These are phyloP conservation scores for Fomes fomentarius DNA, from an alignment of 1,284 basidiomycete species.

Conservation along the genomic window DNA sequence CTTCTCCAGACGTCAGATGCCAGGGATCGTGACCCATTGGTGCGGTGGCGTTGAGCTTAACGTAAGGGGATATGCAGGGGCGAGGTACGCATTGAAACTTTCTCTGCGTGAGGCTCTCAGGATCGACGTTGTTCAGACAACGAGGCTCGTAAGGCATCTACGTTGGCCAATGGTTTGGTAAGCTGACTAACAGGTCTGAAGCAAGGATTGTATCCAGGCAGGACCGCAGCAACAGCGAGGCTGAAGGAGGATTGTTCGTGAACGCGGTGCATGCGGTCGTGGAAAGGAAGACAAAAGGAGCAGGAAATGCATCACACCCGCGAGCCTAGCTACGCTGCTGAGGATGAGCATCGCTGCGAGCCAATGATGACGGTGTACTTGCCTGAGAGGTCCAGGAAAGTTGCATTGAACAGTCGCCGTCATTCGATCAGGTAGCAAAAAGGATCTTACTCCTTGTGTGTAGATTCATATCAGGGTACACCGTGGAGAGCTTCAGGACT, in stretches of 20 bases:
- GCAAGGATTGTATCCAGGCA: neutral
- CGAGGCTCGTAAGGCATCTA: neutral
- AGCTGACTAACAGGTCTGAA: neutral
- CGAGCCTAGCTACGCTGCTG: too few relatives aligned
- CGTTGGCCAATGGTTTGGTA: neutral
- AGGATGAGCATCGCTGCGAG: neutral
- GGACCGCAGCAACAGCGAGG: constrained; percentile 1
- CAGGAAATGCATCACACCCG: too few relatives aligned
- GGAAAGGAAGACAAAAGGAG: neutral
- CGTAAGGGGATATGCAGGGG: neutral
- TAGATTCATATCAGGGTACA: too few relatives aligned
- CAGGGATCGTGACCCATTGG: constrained; percentile 7
- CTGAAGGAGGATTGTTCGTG: neutral
- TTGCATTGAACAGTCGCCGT: too few relatives aligned
- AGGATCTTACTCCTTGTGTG: too few relatives aligned
- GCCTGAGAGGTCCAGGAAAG: too few relatives aligned
- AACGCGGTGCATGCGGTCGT: neutral
- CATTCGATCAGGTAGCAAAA: too few relatives aligned
- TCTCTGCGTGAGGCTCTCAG: constrained; percentile 2
- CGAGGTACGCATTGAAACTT: neutral
- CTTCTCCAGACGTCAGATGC: constrained; percentile 20
- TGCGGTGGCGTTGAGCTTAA: constrained; percentile 1
- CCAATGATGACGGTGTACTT: too few relatives aligned
- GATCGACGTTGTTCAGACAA: constrained; percentile 7
- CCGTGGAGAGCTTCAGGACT: too few relatives aligned